Percentiles rank a stretch among this genome's conserved stretches.
These are phyloP conservation scores for Hypomontagnella submonticulosa DNA, from an alignment of 495 filamentous ascomycete genomes.

Conservation along the genomic window DNA sequence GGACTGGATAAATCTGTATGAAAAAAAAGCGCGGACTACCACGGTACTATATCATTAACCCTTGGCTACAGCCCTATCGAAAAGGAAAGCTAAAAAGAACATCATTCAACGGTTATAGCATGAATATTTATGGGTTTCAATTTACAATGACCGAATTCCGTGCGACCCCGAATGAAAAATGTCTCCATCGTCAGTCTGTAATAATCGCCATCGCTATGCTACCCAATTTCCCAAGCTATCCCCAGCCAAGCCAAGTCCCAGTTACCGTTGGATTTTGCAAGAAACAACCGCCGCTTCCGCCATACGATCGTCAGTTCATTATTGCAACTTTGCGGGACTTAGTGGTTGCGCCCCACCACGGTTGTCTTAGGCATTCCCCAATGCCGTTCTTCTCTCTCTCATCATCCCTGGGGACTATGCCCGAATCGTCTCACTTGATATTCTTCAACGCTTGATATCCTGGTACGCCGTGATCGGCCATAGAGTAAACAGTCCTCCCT, in stretches of 20 bases:
- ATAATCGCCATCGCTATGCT: constrained; percentile 5
- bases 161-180: constrained; percentile 14
- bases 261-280: constrained; percentile 18
- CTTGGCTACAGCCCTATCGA: constrained; percentile 2
- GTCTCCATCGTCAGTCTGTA: constrained; percentile 7
- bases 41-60: not conserved
- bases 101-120: not conserved
- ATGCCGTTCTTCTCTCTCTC: constrained; percentile 22
- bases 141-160: constrained; percentile 5
- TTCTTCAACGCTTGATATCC: constrained; percentile 2
- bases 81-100: constrained; percentile 5
- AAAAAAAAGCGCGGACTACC: not conserved
- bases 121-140: not conserved
- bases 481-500: not conserved
- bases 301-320: constrained; percentile 30
- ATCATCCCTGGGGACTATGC: constrained; percentile 20
- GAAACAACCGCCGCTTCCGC: constrained; percentile 33
- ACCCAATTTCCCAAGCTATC: not conserved
- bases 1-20: constrained; percentile 1
- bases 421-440: constrained; percentile 10
- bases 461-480: constrained; percentile 8
- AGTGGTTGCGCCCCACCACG: constrained; percentile 30
- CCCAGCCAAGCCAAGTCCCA: constrained; percentile 17
- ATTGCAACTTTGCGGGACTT: constrained; percentile 25
- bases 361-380: constrained; percentile 27